These are phyloP conservation scores for Triticum aestivum DNA, from an alignment of 176 grass and related monocot species.

Conservation along the genomic window DNA sequence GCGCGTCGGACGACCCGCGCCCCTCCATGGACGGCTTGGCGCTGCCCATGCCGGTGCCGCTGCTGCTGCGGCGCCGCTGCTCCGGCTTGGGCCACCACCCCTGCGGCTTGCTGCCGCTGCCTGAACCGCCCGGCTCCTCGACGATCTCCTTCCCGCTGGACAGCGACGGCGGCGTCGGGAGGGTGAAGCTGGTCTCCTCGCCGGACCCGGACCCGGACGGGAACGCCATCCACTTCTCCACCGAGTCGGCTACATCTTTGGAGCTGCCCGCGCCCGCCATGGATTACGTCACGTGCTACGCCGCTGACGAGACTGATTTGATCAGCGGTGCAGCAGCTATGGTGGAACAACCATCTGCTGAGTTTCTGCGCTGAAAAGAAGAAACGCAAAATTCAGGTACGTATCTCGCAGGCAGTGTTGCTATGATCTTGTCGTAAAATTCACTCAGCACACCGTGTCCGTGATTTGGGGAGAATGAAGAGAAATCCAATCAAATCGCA, in stretches of 20 bases:
- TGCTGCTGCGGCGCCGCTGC: not conserved
- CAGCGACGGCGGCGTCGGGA: not conserved
- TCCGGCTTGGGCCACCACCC: not conserved
- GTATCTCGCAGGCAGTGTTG: not conserved
- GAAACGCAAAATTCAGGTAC: not conserved
- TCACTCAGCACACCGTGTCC: not conserved
- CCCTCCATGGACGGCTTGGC: slow-evolving; percentile 32
- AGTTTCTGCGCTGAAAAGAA: not conserved
- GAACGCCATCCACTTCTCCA: slow-evolving; percentile 48
- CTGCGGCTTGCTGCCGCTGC: not conserved
- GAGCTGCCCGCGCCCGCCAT: slow-evolving; percentile 29
- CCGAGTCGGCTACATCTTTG: not conserved
- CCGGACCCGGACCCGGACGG: slow-evolving; percentile 8
- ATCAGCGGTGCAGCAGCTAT: not conserved
- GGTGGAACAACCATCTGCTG: not conserved
- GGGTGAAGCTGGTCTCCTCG: slow-evolving; percentile 5
- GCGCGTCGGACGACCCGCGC: slow-evolving; percentile 19
- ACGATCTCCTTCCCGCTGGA: slow-evolving; percentile 35
- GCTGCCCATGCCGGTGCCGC: slow-evolving; percentile 21
- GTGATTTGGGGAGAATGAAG: not conserved
- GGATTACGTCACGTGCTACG: not conserved
- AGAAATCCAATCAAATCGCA: not conserved
- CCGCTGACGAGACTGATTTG: not conserved
- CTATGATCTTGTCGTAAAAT: not conserved
- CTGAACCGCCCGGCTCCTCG: slow-evolving; percentile 8